These are phyloP conservation scores for Solanum pinnatisectum DNA, from an alignment of 257 asterid species.

Conservation along the genomic window DNA sequence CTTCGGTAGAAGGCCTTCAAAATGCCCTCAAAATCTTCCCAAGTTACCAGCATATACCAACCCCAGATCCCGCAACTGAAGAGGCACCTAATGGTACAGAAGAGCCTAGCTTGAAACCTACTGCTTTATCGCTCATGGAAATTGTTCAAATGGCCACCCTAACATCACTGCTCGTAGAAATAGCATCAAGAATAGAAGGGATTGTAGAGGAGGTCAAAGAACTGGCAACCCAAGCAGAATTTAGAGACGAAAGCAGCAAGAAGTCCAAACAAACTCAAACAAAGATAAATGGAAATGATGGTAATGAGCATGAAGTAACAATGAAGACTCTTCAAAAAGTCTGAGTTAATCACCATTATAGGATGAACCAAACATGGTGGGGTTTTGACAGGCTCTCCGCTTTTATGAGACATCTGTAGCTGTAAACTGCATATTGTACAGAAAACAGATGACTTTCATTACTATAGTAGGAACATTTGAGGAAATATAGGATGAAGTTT, in stretches of 20 bases:
- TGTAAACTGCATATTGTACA: conserved; percentile 4
- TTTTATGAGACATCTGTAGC: conserved; percentile 3
- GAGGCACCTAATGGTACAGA: background rate
- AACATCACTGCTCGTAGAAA: conserved; percentile 54
- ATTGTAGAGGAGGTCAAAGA: conserved; percentile 33
- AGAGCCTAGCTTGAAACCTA: conserved; percentile 6
- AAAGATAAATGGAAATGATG: conserved; percentile 3
- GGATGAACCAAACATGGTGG: background rate
- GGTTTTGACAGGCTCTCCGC: background rate
- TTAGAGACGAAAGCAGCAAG: conserved; percentile 25
- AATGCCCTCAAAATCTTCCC: conserved; percentile 34
- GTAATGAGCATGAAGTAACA: conserved; percentile 18
- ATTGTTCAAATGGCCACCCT: conserved; percentile 45
- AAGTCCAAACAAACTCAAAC: conserved; percentile 15
- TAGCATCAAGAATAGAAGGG: conserved; percentile 48
- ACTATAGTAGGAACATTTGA: background rate
- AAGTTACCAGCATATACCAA: conserved; percentile 14
- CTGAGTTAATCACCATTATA: conserved; percentile 16
- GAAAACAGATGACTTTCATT: background rate
- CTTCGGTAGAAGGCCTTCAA: conserved; percentile 48
- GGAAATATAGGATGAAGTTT: background rate
- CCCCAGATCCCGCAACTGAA: background rate
- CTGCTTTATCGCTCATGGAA: conserved; percentile 25
- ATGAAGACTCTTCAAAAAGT: conserved; percentile 28
- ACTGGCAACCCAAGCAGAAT: conserved; percentile 50